phyloP scores from a whole-genome alignment of 345 rosid species.

The Hibiscus tridactylites region DNA sequence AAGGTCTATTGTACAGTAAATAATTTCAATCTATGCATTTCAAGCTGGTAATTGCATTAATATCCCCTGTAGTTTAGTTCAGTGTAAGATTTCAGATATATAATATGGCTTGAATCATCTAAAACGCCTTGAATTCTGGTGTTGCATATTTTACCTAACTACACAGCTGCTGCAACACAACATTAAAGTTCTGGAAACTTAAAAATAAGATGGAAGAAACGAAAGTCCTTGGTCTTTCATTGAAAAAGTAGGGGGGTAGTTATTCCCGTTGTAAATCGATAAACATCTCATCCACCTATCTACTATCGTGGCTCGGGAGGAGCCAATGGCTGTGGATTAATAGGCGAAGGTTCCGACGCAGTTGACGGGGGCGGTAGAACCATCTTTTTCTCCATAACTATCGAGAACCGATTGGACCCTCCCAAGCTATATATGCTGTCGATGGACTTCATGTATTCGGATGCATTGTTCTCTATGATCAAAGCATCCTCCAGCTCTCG shows the following conservation, averaged over 20 bases:
- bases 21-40: too few species aligned
- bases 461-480: slow-evolving; percentile 71
- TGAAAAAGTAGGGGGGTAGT: not conserved
- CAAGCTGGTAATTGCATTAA: too few species aligned
- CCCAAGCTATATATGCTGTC: slow-evolving; percentile 55
- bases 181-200: not conserved
- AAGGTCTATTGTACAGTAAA: too few species aligned
- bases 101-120: too few species aligned
- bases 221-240: not conserved
- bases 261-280: not conserved
- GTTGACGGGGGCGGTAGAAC: slow-evolving; percentile 27
- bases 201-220: not conserved
- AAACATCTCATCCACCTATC: too few species aligned
- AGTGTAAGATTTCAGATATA: too few species aligned
- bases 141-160: not conserved
- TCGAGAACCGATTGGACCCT: slow-evolving; percentile 23
- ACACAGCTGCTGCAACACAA: not conserved
- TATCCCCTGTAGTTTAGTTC: too few species aligned
- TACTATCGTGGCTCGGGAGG: too few species aligned
- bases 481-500: slow-evolving; percentile 65
- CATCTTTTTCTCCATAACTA: slow-evolving; percentile 30
- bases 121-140: not conserved
- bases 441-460: slow-evolving; percentile 62
- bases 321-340: slow-evolving; percentile 18
- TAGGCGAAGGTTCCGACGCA: slow-evolving; percentile 34